phyloP scores from a whole-genome alignment of 2,329 filamentous ascomycete species.

The Alternaria arbusti region DNA sequence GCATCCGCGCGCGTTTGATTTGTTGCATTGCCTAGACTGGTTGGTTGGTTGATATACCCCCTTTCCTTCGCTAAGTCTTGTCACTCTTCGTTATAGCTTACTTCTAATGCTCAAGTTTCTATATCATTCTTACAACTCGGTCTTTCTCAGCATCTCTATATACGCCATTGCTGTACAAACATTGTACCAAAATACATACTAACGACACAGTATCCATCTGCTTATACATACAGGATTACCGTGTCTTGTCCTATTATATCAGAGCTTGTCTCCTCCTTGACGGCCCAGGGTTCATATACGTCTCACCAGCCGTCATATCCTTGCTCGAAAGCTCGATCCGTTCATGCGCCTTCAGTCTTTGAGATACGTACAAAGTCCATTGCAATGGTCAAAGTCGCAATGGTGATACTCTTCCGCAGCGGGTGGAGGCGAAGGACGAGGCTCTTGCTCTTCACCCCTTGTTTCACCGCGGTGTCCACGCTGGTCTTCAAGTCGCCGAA shows the following conservation, averaged over 20 bases:
- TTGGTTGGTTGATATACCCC: constrained; percentile 26
- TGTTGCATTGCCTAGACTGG: constrained; percentile 15
- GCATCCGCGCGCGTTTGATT: constrained; percentile 10
- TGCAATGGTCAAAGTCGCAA: not conserved
- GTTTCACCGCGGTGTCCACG: not conserved
- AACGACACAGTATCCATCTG: not conserved
- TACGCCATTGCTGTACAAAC: not conserved
- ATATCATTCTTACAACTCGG: too few relatives aligned
- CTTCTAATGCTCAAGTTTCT: not conserved
- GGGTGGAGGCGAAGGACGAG: not conserved
- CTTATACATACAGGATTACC: not conserved
- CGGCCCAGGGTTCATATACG: not conserved
- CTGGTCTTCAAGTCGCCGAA: not conserved
- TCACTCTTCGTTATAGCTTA: constrained; percentile 3
- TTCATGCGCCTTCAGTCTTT: not conserved
- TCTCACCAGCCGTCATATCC: not conserved
- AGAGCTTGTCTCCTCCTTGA: not conserved
- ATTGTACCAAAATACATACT: not conserved
- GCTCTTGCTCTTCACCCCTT: not conserved
- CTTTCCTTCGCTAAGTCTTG: constrained; percentile 19
- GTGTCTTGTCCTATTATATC: not conserved
- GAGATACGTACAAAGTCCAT: not conserved
- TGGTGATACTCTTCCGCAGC: not conserved
- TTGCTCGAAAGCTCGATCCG: not conserved
- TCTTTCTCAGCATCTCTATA: not conserved